A percentile compares a stretch with the other conserved stretches of the same genome.
These are phyloP conservation scores for Porcisia deanei DNA, from an alignment of 208 protist genomes.

Conservation along the genomic window DNA sequence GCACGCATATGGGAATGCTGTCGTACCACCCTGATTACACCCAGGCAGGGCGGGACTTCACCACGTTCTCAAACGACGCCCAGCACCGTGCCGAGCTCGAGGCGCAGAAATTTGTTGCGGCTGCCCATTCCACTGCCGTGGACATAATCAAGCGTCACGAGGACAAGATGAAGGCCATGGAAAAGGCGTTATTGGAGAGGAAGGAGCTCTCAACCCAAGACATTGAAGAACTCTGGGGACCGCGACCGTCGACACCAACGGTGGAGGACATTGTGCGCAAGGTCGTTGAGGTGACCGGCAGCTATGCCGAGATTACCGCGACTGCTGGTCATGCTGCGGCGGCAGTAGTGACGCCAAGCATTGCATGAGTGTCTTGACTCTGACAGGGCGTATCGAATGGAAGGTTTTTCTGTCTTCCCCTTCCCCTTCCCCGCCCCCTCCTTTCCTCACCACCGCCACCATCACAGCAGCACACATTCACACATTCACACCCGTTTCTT, in stretches of 20 bases:
- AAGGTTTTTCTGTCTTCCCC: no score
- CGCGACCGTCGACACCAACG: slow-evolving; percentile 65
- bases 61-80: slow-evolving; percentile 73
- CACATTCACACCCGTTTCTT: neutral
- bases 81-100: slow-evolving; percentile 80
- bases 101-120: slow-evolving; percentile 64
- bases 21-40: slow-evolving; percentile 86
- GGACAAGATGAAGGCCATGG: slow-evolving; percentile 62
- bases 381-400: no score
- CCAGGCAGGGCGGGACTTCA: slow-evolving; percentile 78
- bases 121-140: slow-evolving; percentile 64
- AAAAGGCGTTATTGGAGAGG: slow-evolving; percentile 63
- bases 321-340: slow-evolving; percentile 16
- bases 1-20: slow-evolving; percentile 67
- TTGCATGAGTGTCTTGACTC: neutral
- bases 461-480: no score
- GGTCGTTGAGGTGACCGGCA: slow-evolving; percentile 17
- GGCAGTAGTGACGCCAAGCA: neutral
- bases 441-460: no score
- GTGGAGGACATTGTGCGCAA: slow-evolving; percentile 51
- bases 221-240: slow-evolving; percentile 75
- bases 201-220: slow-evolving; percentile 77
- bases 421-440: no score
- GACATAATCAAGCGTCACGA: slow-evolving; percentile 53
- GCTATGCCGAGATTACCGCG: slow-evolving; percentile 7